Percentiles rank a stretch among this genome's conserved stretches.
Conservation (phyloP, 1,139 yeast genomes). For the Yamadazyma diddensiae region DNA sequence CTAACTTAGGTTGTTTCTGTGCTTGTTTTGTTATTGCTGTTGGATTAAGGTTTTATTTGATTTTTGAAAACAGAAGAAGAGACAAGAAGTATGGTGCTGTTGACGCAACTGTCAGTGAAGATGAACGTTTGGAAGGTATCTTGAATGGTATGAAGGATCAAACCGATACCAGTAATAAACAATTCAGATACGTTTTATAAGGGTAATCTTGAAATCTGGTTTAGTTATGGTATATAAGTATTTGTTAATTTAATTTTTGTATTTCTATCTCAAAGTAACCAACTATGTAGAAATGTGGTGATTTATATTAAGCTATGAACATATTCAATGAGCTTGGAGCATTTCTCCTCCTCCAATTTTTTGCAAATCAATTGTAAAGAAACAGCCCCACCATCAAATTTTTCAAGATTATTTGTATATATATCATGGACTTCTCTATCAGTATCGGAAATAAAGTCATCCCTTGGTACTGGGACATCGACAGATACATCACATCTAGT, state of each 20-base stretch:
- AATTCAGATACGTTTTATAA: constrained; percentile 24
- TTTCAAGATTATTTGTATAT: constrained; percentile 7
- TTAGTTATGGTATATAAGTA: too few species aligned
- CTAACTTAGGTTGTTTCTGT: constrained; percentile 18
- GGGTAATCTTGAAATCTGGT: too few species aligned
- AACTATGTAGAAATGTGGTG: background rate
- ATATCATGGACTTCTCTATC: constrained; percentile 11
- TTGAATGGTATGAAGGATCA: constrained; percentile 32
- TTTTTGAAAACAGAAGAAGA: constrained; percentile 20
- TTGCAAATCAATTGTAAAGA: constrained; percentile 13
- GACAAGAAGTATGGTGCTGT: constrained; percentile 17
- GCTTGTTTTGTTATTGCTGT: constrained; percentile 13
- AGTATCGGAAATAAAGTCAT: constrained; percentile 9
- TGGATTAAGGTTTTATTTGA: constrained; percentile 11
- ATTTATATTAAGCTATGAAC: constrained; percentile 3
- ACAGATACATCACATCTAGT: constrained; percentile 12
- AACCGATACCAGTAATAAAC: constrained; percentile 31
- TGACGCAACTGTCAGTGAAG: constrained; percentile 11
- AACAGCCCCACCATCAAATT: constrained; percentile 13
- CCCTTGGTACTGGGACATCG: constrained; percentile 8
- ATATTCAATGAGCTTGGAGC: constrained; percentile 8
- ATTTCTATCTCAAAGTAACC: too few species aligned
- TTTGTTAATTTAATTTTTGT: too few species aligned
- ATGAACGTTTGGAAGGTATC: constrained; percentile 22
- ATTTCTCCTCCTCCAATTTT: constrained; percentile 13